Percentiles rank a stretch among this genome's conserved stretches.
Conservation (phyloP, 768 basidiomycete species). For the Leccinum subgranulosum region DNA sequence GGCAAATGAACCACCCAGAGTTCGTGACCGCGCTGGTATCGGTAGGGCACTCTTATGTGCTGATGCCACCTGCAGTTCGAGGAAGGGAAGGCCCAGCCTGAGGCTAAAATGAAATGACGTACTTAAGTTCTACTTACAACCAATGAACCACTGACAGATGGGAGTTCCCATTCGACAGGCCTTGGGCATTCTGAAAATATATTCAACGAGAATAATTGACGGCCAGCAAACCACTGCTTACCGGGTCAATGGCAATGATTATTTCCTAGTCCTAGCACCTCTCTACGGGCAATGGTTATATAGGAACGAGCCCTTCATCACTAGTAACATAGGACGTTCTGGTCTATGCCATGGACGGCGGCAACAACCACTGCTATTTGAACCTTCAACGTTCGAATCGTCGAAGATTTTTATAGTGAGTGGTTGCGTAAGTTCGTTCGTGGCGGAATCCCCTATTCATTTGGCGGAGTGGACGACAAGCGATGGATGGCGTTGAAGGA, state of each 20-base stretch:
- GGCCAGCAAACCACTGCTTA: not conserved
- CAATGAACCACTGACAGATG: not conserved
- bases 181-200: not conserved
- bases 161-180: not conserved
- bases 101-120: not conserved
- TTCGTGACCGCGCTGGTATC: conserved; percentile 27
- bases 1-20: conserved; percentile 39
- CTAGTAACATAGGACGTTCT: not conserved
- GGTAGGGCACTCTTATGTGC: conserved; percentile 36
- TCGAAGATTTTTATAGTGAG: too few species aligned
- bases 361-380: too few species aligned
- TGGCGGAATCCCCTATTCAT: too few species aligned
- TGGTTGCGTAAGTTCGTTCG: too few species aligned
- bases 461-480: too few species aligned
- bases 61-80: conserved; percentile 38
- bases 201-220: not conserved
- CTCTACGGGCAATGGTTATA: not conserved
- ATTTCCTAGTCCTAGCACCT: not conserved
- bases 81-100: not conserved
- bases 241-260: not conserved
- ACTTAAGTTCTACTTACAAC: not conserved
- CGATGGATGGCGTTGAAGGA: too few species aligned
- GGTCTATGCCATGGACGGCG: too few species aligned
- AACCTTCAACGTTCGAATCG: not conserved
- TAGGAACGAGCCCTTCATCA: not conserved